Conservation (phyloP, 2,329 filamentous ascomycete species). For the Trichoderma sp. region DNA sequence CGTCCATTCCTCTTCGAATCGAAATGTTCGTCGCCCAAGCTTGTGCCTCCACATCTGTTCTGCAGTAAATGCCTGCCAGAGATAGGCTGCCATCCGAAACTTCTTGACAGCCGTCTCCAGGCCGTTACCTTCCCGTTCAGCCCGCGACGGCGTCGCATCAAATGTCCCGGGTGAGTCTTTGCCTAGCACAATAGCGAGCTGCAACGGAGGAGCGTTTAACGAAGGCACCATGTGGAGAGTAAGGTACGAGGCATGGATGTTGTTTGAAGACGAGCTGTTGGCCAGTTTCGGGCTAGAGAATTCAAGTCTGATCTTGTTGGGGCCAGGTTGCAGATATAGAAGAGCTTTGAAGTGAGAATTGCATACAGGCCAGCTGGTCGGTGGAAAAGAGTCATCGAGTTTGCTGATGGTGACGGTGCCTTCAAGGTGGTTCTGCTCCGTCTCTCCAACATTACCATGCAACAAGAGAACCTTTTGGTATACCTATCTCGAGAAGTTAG, state of each 20-base stretch:
- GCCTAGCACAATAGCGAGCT: conserved; percentile 82
- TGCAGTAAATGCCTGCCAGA: conserved; percentile 96
- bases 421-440: conserved; percentile 65
- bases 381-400: conserved; percentile 80
- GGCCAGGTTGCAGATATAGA: conserved; percentile 85
- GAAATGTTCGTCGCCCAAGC: conserved; percentile 79
- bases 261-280: conserved; percentile 63
- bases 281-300: conserved; percentile 81
- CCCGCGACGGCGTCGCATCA: conserved; percentile 74
- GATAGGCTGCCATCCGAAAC: conserved; percentile 90
- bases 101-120: conserved; percentile 81
- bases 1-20: conserved; percentile 95
- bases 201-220: conserved; percentile 75
- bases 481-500: conserved; percentile 56
- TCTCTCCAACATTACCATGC: conserved; percentile 76
- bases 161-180: conserved; percentile 86
- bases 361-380: conserved; percentile 81
- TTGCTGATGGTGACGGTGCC: conserved; percentile 77
- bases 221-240: conserved; percentile 84
- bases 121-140: conserved; percentile 76
- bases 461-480: conserved; percentile 87
- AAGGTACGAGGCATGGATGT: conserved; percentile 74
- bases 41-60: conserved; percentile 94
- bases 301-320: conserved; percentile 84
- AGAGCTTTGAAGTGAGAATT: conserved; percentile 90